These are phyloP conservation scores for Phialophora chinensis DNA, from an alignment of 2,329 filamentous ascomycete species.

Conservation along the genomic window DNA sequence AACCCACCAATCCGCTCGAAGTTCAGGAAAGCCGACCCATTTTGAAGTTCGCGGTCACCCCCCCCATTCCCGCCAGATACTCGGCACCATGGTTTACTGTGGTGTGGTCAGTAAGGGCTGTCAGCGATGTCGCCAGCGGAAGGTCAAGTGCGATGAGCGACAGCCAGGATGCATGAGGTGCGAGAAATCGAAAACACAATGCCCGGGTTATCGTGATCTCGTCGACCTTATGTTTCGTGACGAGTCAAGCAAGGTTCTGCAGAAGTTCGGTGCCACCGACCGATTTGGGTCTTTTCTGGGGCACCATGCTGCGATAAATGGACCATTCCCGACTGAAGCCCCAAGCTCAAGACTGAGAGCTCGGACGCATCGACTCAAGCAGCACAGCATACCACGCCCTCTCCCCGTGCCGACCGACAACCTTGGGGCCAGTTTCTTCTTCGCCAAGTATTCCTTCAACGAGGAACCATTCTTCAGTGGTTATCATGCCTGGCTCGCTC, in stretches of 20 bases:
- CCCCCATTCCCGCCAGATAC: not conserved
- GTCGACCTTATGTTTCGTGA: constrained; percentile 17
- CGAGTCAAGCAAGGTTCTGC: constrained; percentile 11
- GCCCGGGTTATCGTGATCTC: constrained; percentile 22
- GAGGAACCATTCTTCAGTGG: constrained; percentile 19
- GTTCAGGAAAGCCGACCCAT: not conserved
- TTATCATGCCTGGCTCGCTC: constrained; percentile 19
- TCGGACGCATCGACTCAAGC: not conserved
- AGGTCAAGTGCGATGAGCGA: constrained; percentile 23
- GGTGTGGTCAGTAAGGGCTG: constrained; percentile 19
- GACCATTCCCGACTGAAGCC: not conserved
- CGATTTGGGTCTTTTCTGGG: too few relatives aligned
- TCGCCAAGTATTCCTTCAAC: constrained; percentile 18
- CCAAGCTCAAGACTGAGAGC: not conserved
- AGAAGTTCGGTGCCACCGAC: constrained; percentile 2
- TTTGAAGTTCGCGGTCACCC: not conserved
- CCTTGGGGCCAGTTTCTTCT: constrained; percentile 26
- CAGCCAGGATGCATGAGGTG: constrained; percentile 20
- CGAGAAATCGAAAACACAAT: constrained; percentile 15
- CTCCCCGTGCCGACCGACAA: constrained; percentile 2
- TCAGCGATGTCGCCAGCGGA: constrained; percentile 20
- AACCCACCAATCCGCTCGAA: not conserved
- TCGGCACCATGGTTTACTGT: constrained; percentile 21
- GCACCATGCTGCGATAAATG: not conserved
- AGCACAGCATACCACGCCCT: not conserved